These are phyloP conservation scores for Ustilago lituana DNA, from an alignment of 1,284 basidiomycete species.

Conservation along the genomic window DNA sequence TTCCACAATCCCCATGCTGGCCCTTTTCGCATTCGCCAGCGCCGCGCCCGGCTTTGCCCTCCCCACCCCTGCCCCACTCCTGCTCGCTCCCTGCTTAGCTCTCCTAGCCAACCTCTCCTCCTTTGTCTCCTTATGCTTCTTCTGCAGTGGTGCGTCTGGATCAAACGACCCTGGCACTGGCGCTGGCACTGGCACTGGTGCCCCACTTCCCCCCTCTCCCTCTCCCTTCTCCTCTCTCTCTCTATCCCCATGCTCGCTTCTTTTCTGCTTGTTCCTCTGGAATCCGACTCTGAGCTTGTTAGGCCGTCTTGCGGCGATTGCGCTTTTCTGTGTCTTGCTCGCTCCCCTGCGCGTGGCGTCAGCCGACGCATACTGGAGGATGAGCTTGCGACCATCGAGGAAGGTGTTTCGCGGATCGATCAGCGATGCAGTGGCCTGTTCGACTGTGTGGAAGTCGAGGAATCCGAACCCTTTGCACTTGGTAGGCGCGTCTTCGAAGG, in stretches of 20 bases:
- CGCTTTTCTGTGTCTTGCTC: slow-evolving; percentile 20
- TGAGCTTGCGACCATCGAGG: slow-evolving; percentile 82
- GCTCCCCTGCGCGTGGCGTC: slow-evolving; percentile 75
- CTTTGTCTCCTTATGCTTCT: slow-evolving; percentile 55
- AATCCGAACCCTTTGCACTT: slow-evolving; percentile 94
- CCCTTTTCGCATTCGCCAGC: slow-evolving; percentile 84
- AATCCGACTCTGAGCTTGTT: slow-evolving; percentile 22
- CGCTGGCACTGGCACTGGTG: neutral
- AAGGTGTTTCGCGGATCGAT: slow-evolving; percentile 84
- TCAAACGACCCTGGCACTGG: slow-evolving; percentile 60
- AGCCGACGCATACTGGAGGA: slow-evolving; percentile 85
- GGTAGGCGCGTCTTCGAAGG: slow-evolving; percentile 86
- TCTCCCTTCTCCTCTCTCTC: too few relatives aligned
- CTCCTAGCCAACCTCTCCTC: slow-evolving; percentile 30
- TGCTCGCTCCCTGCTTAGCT: neutral
- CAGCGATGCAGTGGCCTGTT: slow-evolving; percentile 83
- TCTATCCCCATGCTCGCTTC: too few relatives aligned
- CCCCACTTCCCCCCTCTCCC: too few relatives aligned
- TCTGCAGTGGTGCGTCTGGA: slow-evolving; percentile 43
- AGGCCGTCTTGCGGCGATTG: neutral
- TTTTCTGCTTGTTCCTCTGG: slow-evolving; percentile 12
- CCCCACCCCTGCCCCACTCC: slow-evolving; percentile 21
- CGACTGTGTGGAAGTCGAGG: slow-evolving; percentile 83
- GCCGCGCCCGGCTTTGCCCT: slow-evolving; percentile 88
- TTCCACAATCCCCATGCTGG: slow-evolving; percentile 83